These are phyloP conservation scores for Trypanosoma platydactyli DNA, from an alignment of 208 protist species.

Conservation along the genomic window DNA sequence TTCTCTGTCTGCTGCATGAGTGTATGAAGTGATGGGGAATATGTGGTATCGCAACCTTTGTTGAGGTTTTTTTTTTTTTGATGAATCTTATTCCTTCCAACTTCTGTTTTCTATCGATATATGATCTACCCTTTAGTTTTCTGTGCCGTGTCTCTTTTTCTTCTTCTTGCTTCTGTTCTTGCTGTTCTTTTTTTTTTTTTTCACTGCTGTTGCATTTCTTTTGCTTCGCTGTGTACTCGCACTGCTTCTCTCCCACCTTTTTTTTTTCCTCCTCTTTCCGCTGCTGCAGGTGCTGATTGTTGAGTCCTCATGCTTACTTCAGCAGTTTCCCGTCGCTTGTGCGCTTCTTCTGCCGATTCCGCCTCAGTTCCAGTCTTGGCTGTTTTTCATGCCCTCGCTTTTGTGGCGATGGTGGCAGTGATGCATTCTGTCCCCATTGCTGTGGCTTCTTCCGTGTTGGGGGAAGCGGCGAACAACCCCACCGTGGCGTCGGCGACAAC, in stretches of 20 bases:
- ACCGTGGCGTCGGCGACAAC: not conserved
- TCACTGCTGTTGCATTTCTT: not conserved
- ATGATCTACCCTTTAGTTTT: no score
- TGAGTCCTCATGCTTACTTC: not conserved
- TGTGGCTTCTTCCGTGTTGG: not conserved
- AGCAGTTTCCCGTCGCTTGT: not conserved
- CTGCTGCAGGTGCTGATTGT: not conserved
- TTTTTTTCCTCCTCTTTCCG: conserved; percentile 6
- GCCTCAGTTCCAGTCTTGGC: not conserved
- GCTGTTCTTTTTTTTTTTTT: conserved; percentile 2
- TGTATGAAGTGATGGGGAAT: not conserved
- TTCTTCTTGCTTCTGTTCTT: no score
- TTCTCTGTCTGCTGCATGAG: conserved; percentile 15
- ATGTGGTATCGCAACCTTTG: no score
- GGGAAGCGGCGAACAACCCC: no score
- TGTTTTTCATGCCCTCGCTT: not conserved
- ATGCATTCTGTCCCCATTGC: not conserved
- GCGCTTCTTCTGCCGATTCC: no score
- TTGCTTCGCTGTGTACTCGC: not conserved
- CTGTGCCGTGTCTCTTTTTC: not conserved
- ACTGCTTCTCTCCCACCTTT: not conserved
- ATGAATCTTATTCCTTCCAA: no score
- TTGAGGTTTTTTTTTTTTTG: no score
- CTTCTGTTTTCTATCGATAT: no score
- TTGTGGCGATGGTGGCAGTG: not conserved